Percentiles rank a stretch among this genome's conserved stretches.
These are phyloP conservation scores for Solanum medicagineum DNA, from an alignment of 257 asterid genomes.

Conservation along the genomic window DNA sequence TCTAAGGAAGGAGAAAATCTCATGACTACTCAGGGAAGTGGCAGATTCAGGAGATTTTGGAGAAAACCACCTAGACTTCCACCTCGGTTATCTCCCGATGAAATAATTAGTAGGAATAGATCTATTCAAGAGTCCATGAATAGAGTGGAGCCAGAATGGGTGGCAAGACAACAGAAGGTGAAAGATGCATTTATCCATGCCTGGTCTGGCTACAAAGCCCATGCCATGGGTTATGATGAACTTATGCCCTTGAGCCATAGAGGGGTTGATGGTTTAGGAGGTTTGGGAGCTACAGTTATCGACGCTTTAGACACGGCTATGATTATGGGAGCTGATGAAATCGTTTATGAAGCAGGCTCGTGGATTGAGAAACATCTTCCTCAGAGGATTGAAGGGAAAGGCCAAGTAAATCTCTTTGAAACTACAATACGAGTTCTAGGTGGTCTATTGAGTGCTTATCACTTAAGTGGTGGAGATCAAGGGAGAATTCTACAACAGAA, in stretches of 20 bases:
- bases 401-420: conserved; percentile 90
- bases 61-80: conserved; percentile 83
- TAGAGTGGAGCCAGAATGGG: conserved; percentile 45
- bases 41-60: conserved; percentile 51
- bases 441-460: conserved; percentile 95
- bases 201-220: conserved; percentile 74
- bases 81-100: conserved; percentile 82
- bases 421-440: conserved; percentile 87
- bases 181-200: conserved; percentile 84
- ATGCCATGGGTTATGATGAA: conserved; percentile 90
- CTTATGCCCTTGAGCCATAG: conserved; percentile 83
- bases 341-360: conserved; percentile 70
- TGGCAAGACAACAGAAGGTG: conserved; percentile 56
- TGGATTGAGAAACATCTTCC: conserved; percentile 79
- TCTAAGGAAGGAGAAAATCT: conserved; percentile 34
- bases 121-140: conserved; percentile 21
- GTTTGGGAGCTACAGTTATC: conserved; percentile 86
- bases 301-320: conserved; percentile 96
- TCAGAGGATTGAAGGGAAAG: conserved; percentile 53
- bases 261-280: conserved; percentile 85
- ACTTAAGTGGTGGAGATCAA: conserved; percentile 61
- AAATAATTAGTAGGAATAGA: conserved; percentile 38
- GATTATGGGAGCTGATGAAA: conserved; percentile 81
- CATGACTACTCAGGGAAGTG: conserved; percentile 28
- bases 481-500: conserved; percentile 29